Percentiles rank a stretch among this genome's conserved stretches.
These are phyloP conservation scores for Ceratobasidium sp. DNA, from an alignment of 1,284 basidiomycete genomes.

Conservation along the genomic window DNA sequence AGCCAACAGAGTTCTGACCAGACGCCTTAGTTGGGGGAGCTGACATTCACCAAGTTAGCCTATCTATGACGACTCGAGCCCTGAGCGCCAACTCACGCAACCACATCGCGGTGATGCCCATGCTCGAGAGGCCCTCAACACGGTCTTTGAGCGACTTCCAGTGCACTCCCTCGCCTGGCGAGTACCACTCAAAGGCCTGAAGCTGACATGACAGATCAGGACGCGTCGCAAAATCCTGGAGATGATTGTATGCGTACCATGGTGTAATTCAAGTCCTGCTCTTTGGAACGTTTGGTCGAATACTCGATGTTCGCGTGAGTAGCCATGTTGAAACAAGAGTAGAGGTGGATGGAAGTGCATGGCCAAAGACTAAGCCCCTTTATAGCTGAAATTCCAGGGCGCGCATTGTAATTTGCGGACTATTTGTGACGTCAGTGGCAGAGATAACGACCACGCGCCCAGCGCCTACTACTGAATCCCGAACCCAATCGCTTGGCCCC, in stretches of 20 bases:
- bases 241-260: constrained; percentile 6
- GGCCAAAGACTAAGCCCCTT: not conserved
- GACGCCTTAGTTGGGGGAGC: constrained; percentile 51
- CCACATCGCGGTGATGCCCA: constrained; percentile 64
- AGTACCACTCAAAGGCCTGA: constrained; percentile 53
- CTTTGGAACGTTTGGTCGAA: constrained; percentile 14
- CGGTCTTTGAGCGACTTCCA: constrained; percentile 57
- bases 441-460: not conserved
- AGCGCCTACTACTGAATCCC: no score
- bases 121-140: constrained; percentile 53
- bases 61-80: not conserved
- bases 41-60: constrained; percentile 32
- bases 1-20: constrained; percentile 52
- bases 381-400: not conserved
- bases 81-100: constrained; percentile 51
- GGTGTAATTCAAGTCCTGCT: constrained; percentile 18
- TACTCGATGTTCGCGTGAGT: constrained; percentile 24
- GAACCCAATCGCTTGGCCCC: not conserved
- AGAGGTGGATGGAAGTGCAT: not conserved
- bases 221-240: not conserved
- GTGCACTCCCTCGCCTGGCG: constrained; percentile 53
- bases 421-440: not conserved
- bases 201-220: constrained; percentile 42
- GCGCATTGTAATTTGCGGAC: not conserved
- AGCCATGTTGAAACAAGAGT: constrained; percentile 3